Evolutionary conservation across 2,329 filamentous ascomycete genomes (phyloP).

Genomic region (Drechslerella coelobrocha): DNA sequence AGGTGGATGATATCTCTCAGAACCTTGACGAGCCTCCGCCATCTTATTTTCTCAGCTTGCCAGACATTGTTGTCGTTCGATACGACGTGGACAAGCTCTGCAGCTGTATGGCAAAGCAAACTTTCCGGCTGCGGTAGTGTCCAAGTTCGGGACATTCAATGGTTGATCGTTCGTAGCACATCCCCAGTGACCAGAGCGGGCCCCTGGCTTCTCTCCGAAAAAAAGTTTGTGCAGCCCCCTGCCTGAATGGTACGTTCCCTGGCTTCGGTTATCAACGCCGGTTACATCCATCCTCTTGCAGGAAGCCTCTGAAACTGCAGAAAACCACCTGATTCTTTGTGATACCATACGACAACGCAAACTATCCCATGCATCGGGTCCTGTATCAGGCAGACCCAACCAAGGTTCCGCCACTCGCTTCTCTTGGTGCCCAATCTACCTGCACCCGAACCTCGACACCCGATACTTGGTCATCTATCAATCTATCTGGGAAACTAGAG

Average conservation of each 20-base stretch:
- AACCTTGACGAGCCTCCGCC: slow-evolving; percentile 4
- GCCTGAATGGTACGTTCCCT: slow-evolving; percentile 31
- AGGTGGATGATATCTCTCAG: slow-evolving; percentile 10
- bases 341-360: slow-evolving; percentile 49
- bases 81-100: slow-evolving; percentile 17
- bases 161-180: slow-evolving; percentile 7
- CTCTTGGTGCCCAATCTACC: slow-evolving; percentile 1
- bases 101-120: slow-evolving; percentile 1
- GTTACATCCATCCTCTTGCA: slow-evolving; percentile 23
- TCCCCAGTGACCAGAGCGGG: slow-evolving; percentile 8
- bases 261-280: slow-evolving; percentile 46
- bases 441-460: background rate
- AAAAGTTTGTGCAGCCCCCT: slow-evolving; percentile 16
- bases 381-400: slow-evolving; percentile 9
- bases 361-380: slow-evolving; percentile 1
- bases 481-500: no score
- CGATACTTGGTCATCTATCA: slow-evolving; percentile 11
- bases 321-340: slow-evolving; percentile 2
- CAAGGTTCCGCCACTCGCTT: background rate
- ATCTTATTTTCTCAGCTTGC: slow-evolving; percentile 22
- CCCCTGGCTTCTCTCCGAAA: slow-evolving; percentile 3
- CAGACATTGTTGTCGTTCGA: background rate
- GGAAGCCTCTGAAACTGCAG: slow-evolving; percentile 4
- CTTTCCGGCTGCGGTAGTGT: background rate
- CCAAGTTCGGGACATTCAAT: slow-evolving; percentile 19